A percentile compares a stretch with the other conserved stretches of the same genome.
These are phyloP conservation scores for Tubosaeta sp. DNA, from an alignment of 768 basidiomycete genomes.

Conservation along the genomic window DNA sequence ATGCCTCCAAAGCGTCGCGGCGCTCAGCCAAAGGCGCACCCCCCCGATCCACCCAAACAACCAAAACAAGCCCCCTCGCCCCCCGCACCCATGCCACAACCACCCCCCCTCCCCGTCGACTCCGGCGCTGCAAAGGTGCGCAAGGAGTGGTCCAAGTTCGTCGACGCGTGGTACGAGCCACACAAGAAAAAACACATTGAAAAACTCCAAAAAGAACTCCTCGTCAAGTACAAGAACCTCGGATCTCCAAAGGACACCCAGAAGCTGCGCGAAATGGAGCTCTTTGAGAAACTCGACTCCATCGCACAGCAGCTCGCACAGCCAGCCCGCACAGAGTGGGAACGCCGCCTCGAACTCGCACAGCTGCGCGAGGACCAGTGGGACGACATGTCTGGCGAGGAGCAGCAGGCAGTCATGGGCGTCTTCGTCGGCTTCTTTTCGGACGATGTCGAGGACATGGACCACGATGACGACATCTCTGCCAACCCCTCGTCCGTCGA, in stretches of 20 bases:
- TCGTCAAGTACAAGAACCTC: constrained; percentile 30
- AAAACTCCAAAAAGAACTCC: constrained; percentile 29
- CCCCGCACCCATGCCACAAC: constrained; percentile 4
- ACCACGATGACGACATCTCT: constrained; percentile 4
- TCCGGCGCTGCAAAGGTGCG: constrained; percentile 22
- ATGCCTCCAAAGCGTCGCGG: constrained; percentile 32
- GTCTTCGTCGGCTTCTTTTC: constrained; percentile 29
- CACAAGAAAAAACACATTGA: constrained; percentile 26
- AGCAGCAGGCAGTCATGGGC: constrained; percentile 28
- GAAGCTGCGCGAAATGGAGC: constrained; percentile 27
- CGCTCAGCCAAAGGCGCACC: constrained; percentile 3
- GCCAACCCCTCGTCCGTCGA: constrained; percentile 11
- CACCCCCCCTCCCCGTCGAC: constrained; percentile 13
- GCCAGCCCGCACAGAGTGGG: constrained; percentile 33
- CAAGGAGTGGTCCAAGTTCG: constrained; percentile 29
- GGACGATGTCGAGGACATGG: constrained; percentile 25
- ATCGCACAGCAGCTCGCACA: constrained; percentile 23
- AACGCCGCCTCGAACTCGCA: constrained; percentile 28
- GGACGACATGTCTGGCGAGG: constrained; percentile 29
- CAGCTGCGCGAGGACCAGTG: constrained; percentile 30
- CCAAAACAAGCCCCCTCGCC: constrained; percentile 11
- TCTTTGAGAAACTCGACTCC: constrained; percentile 21
- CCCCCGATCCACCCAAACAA: constrained; percentile 12
- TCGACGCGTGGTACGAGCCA: constrained; percentile 29
- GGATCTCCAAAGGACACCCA: constrained; percentile 24